phyloP scores from a whole-genome alignment of 23 red algal species.

The Gracilaria caudata region DNA sequence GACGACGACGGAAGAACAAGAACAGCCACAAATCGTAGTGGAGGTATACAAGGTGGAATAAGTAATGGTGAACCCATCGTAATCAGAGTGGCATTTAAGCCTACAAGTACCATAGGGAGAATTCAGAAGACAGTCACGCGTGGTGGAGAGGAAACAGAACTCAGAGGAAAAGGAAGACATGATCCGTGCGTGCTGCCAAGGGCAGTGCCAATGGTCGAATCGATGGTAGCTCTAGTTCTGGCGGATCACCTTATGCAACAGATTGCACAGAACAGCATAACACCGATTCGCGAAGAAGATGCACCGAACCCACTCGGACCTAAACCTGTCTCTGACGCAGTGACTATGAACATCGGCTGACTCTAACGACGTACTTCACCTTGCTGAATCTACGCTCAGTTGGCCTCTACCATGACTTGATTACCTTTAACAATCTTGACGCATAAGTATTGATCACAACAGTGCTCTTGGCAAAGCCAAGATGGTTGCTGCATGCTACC shows the following conservation, averaged over 20 bases:
- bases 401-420: too few relatives aligned
- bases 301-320: constrained; percentile 82
- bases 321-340: constrained; percentile 38
- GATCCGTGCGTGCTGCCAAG: constrained; percentile 97
- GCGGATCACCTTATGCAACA: constrained; percentile 96
- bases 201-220: constrained; percentile 98
- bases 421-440: not conserved
- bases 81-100: constrained; percentile 96
- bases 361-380: not conserved
- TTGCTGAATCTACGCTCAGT: too few relatives aligned
- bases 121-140: constrained; percentile 93
- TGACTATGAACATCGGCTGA: not conserved
- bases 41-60: constrained; percentile 97
- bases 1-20: constrained; percentile 86
- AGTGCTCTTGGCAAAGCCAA: too few relatives aligned
- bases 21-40: constrained; percentile 82
- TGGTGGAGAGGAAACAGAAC: constrained; percentile 79
- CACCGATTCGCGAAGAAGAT: constrained; percentile 43
- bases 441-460: not conserved
- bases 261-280: constrained; percentile 72
- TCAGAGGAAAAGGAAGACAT: constrained; percentile 93
- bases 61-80: constrained; percentile 97
- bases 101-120: constrained; percentile 88
- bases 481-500: too few relatives aligned
- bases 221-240: constrained; percentile 94